Base-by-base conservation (phyloP, 352 stramenopile genomes). In the Phytophthora sojae region DNA sequence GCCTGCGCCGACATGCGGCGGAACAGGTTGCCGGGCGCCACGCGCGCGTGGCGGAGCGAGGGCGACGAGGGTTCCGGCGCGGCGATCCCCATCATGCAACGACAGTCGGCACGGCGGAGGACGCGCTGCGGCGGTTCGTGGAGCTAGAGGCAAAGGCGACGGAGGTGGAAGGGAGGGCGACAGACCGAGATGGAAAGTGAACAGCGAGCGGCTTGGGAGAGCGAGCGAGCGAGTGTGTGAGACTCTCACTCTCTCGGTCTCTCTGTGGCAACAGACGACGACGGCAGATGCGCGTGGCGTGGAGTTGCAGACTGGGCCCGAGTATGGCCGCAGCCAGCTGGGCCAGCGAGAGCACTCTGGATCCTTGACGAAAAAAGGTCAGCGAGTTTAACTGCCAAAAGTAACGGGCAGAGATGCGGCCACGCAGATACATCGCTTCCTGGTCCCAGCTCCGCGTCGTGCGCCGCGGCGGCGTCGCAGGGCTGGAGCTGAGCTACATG, bases 1-100 rank as follows among this genome's bases (percentile, higher is more conserved):
- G 82, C 77, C 50, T 91, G 77, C 64, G 80, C 77, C n/a, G 83
- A 86, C 70, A 88, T 76, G 61, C 83, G 85, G 21, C 76, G 71
- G 73, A 93, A 90, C 54, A 89, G 64, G 17, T 66, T 76, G 29
- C 52, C 39, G 6, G 59, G 59, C 5, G 54, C 57, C 30, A 69
- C 62, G 60, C 73, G 73, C 14, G 60, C 59, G 25, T 52, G 58
- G 35, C 72, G 62, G 12, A 45, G 26, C 44, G 66, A 62, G 23
- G 57, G 19, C 29, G 61, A 68, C 7, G 29, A 61, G 23, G 54
- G 25, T 3, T 39, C 9, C 32, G 26, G 62, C 61, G 57, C 26
- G 32, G 63, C 64, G 44, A 77, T 67, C 7, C 53, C 68, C 62
- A 76, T 73, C 66, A 64, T 44, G 57, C 32, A 32, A 53, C 15